phyloP scores from a whole-genome alignment of 1,284 basidiomycete species.

The Pseudozyma tsukubaensis region DNA sequence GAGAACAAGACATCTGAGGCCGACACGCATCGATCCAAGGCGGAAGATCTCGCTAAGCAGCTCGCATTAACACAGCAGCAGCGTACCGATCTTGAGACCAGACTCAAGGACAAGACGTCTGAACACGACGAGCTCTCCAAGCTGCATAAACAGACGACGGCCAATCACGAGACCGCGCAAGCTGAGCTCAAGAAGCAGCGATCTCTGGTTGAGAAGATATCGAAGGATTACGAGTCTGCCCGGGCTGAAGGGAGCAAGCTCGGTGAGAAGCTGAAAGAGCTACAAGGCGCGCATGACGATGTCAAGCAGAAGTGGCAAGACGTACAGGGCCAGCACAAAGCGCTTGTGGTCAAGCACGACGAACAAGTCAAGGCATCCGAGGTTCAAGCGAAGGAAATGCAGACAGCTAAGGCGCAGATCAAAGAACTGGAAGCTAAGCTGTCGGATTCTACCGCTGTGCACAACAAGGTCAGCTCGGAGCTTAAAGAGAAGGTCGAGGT shows the following conservation, averaged over 20 bases:
- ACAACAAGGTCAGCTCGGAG: constrained; percentile 16
- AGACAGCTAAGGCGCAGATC: constrained; percentile 14
- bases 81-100: constrained; percentile 11
- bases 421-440: constrained; percentile 28
- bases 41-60: constrained; percentile 25
- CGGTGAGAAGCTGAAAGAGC: constrained; percentile 8
- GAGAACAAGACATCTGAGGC: constrained; percentile 16
- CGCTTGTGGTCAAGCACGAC: constrained; percentile 16
- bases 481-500: constrained; percentile 14
- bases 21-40: constrained; percentile 7
- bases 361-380: constrained; percentile 15
- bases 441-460: constrained; percentile 3
- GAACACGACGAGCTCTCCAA: constrained; percentile 27
- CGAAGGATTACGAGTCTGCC: constrained; percentile 20
- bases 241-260: constrained; percentile 21
- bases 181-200: constrained; percentile 32
- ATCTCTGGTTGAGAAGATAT: constrained; percentile 11
- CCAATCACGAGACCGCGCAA: constrained; percentile 20
- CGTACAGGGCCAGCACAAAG: constrained; percentile 13
- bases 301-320: constrained; percentile 23
- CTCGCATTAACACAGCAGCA: constrained; percentile 20
- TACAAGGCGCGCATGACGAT: constrained; percentile 18
- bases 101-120: constrained; percentile 19
- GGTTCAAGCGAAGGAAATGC: constrained; percentile 15
- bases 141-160: constrained; percentile 22